These are phyloP conservation scores for Boletus sp. DNA, from an alignment of 768 basidiomycete genomes.

Conservation along the genomic window DNA sequence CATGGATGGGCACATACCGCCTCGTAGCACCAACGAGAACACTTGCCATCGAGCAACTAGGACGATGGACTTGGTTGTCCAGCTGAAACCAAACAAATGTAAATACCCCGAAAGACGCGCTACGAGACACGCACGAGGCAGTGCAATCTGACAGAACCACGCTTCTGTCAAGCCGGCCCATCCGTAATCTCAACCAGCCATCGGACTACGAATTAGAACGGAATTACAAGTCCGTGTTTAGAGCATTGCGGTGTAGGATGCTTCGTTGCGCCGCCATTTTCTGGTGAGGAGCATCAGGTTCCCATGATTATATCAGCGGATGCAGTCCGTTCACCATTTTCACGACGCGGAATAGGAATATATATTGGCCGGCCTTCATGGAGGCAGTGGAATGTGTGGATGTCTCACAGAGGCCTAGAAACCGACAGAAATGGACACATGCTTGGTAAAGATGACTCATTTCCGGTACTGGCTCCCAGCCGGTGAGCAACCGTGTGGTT, in stretches of 20 bases:
- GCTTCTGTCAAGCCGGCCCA: too few species aligned
- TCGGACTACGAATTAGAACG: neutral
- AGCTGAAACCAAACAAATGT: slow-evolving; percentile 2
- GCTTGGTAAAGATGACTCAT: neutral
- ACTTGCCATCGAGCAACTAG: slow-evolving; percentile 13
- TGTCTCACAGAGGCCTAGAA: neutral
- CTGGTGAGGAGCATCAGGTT: neutral
- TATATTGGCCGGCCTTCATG: neutral
- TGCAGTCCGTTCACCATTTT: neutral
- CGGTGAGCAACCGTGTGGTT: neutral
- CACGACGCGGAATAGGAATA: neutral
- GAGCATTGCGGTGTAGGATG: neutral
- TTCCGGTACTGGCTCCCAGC: neutral
- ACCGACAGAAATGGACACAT: neutral
- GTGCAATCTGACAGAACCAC: too few species aligned
- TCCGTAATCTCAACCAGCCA: neutral
- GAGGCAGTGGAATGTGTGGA: neutral
- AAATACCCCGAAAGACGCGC: slow-evolving; percentile 10
- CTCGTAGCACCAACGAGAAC: slow-evolving; percentile 11
- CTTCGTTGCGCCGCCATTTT: neutral
- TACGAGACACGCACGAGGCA: too few species aligned
- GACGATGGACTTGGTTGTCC: neutral
- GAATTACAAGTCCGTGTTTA: neutral
- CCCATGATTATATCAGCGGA: neutral
- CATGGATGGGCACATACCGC: slow-evolving; percentile 7